Conservation (phyloP, 208 protist species). For the Trypanosoma vivax region DNA sequence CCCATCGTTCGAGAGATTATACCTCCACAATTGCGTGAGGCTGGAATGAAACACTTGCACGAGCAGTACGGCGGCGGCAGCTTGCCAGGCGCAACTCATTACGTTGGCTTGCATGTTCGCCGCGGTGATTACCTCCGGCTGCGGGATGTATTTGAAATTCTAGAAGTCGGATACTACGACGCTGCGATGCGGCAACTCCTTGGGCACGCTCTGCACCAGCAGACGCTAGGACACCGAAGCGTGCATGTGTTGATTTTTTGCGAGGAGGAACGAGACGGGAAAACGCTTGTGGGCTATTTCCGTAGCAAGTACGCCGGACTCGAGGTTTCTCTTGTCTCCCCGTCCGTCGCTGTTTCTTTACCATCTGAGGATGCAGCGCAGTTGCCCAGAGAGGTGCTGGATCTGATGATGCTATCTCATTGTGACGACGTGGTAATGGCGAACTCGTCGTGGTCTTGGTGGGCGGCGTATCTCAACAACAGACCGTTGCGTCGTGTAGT, state of each 20-base stretch:
- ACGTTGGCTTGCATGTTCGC: slow-evolving; percentile 63
- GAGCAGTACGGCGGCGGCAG: slow-evolving; percentile 25
- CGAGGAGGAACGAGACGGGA: slow-evolving; percentile 55
- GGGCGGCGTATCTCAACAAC: slow-evolving; percentile 72
- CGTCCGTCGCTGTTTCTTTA: slow-evolving; percentile 10
- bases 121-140: slow-evolving; percentile 75
- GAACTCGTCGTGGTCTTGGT: slow-evolving; percentile 86
- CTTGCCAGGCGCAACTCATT: slow-evolving; percentile 17
- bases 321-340: slow-evolving; percentile 39
- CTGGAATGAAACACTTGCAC: slow-evolving; percentile 25
- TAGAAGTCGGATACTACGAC: slow-evolving; percentile 60
- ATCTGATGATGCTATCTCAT: slow-evolving; percentile 71
- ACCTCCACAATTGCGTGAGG: slow-evolving; percentile 20
- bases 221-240: not conserved
- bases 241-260: slow-evolving; percentile 70
- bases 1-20: slow-evolving; percentile 29
- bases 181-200: slow-evolving; percentile 57
- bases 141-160: slow-evolving; percentile 59
- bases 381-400: slow-evolving; percentile 60
- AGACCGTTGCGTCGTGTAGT: slow-evolving; percentile 54
- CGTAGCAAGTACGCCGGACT: slow-evolving; percentile 48
- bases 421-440: slow-evolving; percentile 87
- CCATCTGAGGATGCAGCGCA: not conserved
- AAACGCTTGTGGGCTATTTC: slow-evolving; percentile 42
- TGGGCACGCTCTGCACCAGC: slow-evolving; percentile 32